Base-by-base conservation (phyloP, 805 yeast genomes). In the Yamadazyma philogaea region DNA sequence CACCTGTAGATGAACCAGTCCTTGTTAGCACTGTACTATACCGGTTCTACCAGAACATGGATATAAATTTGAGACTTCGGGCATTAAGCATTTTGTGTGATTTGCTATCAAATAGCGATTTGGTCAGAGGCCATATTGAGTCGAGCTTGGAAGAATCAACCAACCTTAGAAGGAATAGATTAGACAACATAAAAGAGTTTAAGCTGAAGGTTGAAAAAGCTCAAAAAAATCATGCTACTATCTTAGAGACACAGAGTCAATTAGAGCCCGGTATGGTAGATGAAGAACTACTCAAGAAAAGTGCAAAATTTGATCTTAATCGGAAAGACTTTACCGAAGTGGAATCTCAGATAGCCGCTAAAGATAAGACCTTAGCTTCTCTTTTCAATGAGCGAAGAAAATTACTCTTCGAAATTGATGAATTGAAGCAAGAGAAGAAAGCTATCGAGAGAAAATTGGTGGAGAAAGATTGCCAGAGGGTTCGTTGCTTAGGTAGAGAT, bases 401-500 rank as follows among this genome's bases (percentile, higher is more conserved):
- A 3, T 57, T 57, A 2, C 49, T 74, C 28, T 46, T 55, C 11
- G 63, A 61, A 34, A 66, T 78, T 16, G 78, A 77, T 31, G 74
- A 71, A 28, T 56, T 77, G 21, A 73, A 78, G 42, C 56, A 59
- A 4, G 71, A 74, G 36, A 80, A 78, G 56, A 66, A 68, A 31
- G 70, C 71, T 28, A 63, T 81, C 14, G 96, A 87, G 52, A 73
- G 68, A 46, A 70, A 78, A 44, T 66, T 93, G 18, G 74, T 74
- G 35, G 88, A 82, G 51, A 65, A 79, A 37, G 96, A 90, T 54
- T 73, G 83, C 46, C 96, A 88, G 57, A 66, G 98, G 44, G 73
- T 89, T 37, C 77, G 77, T 42, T 71, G 79, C 22, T 66, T 93
- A 20, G 99, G 99, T 2, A 75, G 81, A 45, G 99, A 93, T 61